Percentiles rank a stretch among this genome's conserved stretches.
phyloP scores from a whole-genome alignment of 805 yeast species.

The Yarrowia hollandica region DNA sequence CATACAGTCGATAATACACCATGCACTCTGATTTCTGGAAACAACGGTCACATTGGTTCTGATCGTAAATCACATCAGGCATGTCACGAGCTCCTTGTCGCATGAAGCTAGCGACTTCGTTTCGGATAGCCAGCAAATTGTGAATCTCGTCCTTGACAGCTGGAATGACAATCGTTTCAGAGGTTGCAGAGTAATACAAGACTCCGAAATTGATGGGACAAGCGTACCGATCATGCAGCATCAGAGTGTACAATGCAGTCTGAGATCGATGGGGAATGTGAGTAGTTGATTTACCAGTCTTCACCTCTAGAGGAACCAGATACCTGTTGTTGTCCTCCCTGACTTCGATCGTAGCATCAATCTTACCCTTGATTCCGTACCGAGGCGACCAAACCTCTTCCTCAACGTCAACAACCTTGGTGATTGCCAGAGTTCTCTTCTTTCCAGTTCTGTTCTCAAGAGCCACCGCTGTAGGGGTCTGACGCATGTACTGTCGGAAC shows the following conservation, averaged over 20 bases:
- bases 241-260: conserved; percentile 73
- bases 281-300: conserved; percentile 66
- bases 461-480: conserved; percentile 34
- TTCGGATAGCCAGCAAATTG: conserved; percentile 69
- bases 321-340: conserved; percentile 44
- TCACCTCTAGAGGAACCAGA: conserved; percentile 82
- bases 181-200: conserved; percentile 69
- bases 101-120: conserved; percentile 60
- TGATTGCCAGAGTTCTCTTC: conserved; percentile 51
- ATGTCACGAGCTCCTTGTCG: conserved; percentile 42
- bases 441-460: conserved; percentile 35
- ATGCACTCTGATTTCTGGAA: conserved; percentile 58
- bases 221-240: conserved; percentile 78
- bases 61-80: conserved; percentile 33
- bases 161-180: conserved; percentile 56
- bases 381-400: conserved; percentile 90
- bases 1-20: conserved; percentile 56
- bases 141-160: conserved; percentile 58
- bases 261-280: conserved; percentile 79
- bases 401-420: conserved; percentile 76
- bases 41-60: conserved; percentile 51
- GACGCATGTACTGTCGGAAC: conserved; percentile 35
- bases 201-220: conserved; percentile 63
- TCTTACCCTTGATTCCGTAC: conserved; percentile 84
- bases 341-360: conserved; percentile 83